phyloP scores from a whole-genome alignment of 2,329 filamentous ascomycete genomes.

The Botrytis pseudocinerea region DNA sequence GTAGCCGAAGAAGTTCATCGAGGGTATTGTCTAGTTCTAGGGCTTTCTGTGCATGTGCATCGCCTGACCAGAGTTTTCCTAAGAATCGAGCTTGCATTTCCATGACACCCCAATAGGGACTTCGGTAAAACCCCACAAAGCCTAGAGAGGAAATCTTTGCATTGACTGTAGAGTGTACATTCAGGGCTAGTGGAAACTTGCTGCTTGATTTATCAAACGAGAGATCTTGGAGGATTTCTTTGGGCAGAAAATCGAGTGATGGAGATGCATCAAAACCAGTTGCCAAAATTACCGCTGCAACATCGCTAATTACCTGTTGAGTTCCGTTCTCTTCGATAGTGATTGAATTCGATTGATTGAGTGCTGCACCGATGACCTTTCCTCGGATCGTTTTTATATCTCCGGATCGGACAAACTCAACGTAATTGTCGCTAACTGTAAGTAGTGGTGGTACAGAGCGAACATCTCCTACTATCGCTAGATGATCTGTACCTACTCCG shows the following conservation, averaged over 20 bases:
- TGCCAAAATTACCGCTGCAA: constrained; percentile 70
- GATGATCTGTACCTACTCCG: constrained; percentile 44
- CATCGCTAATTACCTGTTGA: constrained; percentile 48
- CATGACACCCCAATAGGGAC: constrained; percentile 84
- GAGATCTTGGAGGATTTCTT: constrained; percentile 55
- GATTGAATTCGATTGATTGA: constrained; percentile 11
- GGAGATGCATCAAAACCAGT: constrained; percentile 71
- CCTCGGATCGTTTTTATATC: constrained; percentile 49
- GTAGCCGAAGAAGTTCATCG: constrained; percentile 36
- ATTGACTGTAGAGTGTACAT: constrained; percentile 66
- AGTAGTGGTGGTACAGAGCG: constrained; percentile 60
- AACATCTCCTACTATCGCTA: constrained; percentile 34
- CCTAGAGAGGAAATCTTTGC: constrained; percentile 63
- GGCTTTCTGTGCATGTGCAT: constrained; percentile 32
- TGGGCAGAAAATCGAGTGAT: constrained; percentile 64
- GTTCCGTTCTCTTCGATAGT: constrained; percentile 40
- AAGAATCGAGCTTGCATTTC: constrained; percentile 80
- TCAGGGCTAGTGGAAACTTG: constrained; percentile 63
- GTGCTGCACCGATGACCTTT: constrained; percentile 25
- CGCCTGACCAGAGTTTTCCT: constrained; percentile 56
- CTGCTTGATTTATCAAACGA: constrained; percentile 51
- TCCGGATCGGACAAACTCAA: constrained; percentile 70
- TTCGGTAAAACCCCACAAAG: constrained; percentile 82
- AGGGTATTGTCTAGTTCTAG: constrained; percentile 34
- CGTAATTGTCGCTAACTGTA: constrained; percentile 70